Base-by-base conservation (phyloP, 352 stramenopile genomes). In the Peronospora destructor region DNA sequence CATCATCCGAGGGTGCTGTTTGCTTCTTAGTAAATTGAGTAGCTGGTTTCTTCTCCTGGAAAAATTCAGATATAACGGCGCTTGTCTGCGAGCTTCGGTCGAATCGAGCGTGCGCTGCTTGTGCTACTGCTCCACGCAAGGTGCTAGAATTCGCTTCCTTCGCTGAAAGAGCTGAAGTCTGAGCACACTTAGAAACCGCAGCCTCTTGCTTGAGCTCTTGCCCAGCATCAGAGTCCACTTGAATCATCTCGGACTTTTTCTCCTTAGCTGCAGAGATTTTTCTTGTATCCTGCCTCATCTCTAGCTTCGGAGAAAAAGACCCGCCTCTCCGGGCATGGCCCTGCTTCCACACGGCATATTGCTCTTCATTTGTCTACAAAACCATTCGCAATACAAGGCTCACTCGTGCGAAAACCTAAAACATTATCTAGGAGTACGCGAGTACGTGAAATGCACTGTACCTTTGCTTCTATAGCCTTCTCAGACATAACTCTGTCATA, bases 401-500 rank as follows among this genome's bases (percentile, higher is more conserved):
- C 4, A 36, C 11, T 14, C 13, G 3, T 36, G 11, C 4, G 26
- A 38, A 21, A 23, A 19, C 14, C 7, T 25, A 21, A 8, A 5
- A 1, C 25, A 26, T 26, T 2, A 46, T 26, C n/a, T 26, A 40
- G 19, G 25, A 36, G n/a, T 8, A 50, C 9, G 9, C 12, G 26
- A 32, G 34, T 30, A 13, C 14, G 37, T n/a, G 12, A 35, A 21
- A 16, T 32, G 38, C 6, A 35, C 13, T 21, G 40, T 54, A 88
- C 81, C 66, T 87, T 78, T 9, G 83, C 80, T 54, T 89, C 78
- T 38, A 82, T 72, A 9, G 83, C 80, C 43, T 91, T 94, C 53
- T 84, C 71, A 0, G 78, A 89, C 66, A 87, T 71, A 9, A 65
- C 60, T 23, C 76, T 87, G 39, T 30, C 35, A 44, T 7, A 19